Conservation (phyloP, 345 rosid species). For the Kernera saxatilis region DNA sequence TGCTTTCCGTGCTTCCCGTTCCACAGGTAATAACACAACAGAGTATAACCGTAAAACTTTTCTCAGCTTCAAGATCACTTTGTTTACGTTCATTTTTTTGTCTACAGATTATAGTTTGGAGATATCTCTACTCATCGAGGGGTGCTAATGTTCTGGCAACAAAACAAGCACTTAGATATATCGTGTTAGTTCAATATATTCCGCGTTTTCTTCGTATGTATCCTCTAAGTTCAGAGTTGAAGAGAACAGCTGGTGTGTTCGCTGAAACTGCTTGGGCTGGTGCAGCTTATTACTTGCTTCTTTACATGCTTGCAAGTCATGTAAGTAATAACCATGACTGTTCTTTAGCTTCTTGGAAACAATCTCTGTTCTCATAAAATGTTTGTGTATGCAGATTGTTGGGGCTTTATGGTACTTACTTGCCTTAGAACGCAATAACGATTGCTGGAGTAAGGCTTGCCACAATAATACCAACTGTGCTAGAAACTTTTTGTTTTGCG, state of each 20-base stretch:
- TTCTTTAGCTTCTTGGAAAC: background rate
- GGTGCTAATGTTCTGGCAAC: conserved; percentile 77
- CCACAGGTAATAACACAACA: conserved; percentile 69
- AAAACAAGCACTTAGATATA: conserved; percentile 67
- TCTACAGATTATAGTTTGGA: conserved; percentile 82
- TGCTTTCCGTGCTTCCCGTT: conserved; percentile 78
- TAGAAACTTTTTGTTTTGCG: conserved; percentile 63
- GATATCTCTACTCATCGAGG: conserved; percentile 55
- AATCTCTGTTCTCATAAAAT: background rate
- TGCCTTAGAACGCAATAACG: conserved; percentile 75
- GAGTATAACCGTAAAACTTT: background rate
- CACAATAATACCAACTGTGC: conserved; percentile 21
- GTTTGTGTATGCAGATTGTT: conserved; percentile 51
- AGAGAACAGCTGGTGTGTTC: conserved; percentile 89
- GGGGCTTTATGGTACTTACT: conserved; percentile 95
- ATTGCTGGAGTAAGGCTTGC: conserved; percentile 75
- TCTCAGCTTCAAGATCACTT: background rate
- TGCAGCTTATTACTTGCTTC: conserved; percentile 84
- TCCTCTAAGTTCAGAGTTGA: conserved; percentile 78
- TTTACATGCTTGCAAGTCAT: conserved; percentile 98
- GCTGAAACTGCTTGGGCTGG: conserved; percentile 99
- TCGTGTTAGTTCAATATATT: conserved; percentile 68
- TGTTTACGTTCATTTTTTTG: background rate
- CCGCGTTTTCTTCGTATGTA: conserved; percentile 69
- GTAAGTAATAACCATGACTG: conserved; percentile 44